A percentile compares a stretch with the other conserved stretches of the same genome.
Evolutionary conservation across 2,329 filamentous ascomycete species (phyloP).

Genomic region (Berkeleyomyces basicola): DNA sequence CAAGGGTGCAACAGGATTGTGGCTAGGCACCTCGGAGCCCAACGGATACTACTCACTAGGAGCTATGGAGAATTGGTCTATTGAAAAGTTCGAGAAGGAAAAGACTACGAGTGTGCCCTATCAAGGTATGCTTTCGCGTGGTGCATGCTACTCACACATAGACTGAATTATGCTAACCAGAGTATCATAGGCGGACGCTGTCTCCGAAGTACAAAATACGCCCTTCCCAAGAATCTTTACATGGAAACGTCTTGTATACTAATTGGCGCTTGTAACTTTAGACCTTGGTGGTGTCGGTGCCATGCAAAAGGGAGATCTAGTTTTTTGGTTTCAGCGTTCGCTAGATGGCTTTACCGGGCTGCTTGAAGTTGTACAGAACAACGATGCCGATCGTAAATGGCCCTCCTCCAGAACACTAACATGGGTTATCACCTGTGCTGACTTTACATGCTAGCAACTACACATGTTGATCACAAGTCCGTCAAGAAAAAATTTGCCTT

Average conservation of each 20-base stretch:
- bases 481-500: conserved; percentile 3
- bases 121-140: background rate
- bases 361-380: background rate
- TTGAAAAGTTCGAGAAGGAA: conserved; percentile 5
- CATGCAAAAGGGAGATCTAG: conserved; percentile 9
- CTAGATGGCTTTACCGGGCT: conserved; percentile 6
- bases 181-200: background rate
- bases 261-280: background rate
- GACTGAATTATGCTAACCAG: background rate
- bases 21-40: conserved; percentile 6
- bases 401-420: background rate
- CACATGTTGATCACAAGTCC: background rate
- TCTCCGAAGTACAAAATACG: background rate
- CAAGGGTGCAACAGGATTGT: conserved; percentile 5
- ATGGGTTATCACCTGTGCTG: background rate
- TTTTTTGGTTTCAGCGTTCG: conserved; percentile 11
- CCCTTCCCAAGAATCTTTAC: background rate
- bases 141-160: too few relatives aligned
- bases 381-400: background rate
- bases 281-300: conserved; percentile 8
- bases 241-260: background rate
- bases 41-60: conserved; percentile 2
- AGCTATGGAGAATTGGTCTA: conserved; percentile 1
- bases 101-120: background rate
- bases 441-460: background rate